Evolutionary conservation across 345 rosid species (phyloP), one percentile per base, ranked within the genome.

Genomic region (Linum trigynum): DNA sequence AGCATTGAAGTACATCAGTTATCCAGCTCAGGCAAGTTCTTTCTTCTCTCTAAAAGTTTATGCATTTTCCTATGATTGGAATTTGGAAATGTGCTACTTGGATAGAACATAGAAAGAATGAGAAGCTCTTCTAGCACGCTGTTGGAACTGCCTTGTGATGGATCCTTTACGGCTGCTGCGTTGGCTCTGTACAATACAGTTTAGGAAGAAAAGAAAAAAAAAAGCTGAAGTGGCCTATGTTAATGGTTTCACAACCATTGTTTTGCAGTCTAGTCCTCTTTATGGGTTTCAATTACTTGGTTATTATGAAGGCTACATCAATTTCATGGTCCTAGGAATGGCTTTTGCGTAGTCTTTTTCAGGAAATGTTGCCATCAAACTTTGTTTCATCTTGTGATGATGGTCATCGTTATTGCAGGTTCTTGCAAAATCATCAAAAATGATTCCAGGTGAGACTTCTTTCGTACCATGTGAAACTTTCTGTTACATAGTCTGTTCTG

Each of bases 1-100:
- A 74, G 99, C 99, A 51, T 69, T 94, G 61, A 94, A 94, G 79
- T 94, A 90, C 74, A 94, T 94, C 45, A 90, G 99, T 66, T 94
- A 94, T 71, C 99, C 99, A 5, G 99, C 99, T 60, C 99, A 94
- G 97, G 97, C 74, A 76, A 64, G 37, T 10, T 59, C 11, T 11
- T 23, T 1, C 0, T 23, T 2, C 16, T n/a, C 17, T 23, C 59
- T 23, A 23, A 23, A 23, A 23, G 23, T 35, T 35, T 14, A 11
- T 35, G 32, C 3, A 10, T 8, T 17, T 57, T 57, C 32, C 32
- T 32, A 23, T 23, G 32, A 23, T 23, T 23, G 32, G 7, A n/a
- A 15, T 56, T n/a, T 10, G 59, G 5, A 56, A n/a, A 5, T 56
- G 35, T 4, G 2, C 17, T 32, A 32, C 16, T 3, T 15, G 59